Conservation (phyloP, 2,329 filamentous ascomycete genomes). For the Cladorrhinum sp. region DNA sequence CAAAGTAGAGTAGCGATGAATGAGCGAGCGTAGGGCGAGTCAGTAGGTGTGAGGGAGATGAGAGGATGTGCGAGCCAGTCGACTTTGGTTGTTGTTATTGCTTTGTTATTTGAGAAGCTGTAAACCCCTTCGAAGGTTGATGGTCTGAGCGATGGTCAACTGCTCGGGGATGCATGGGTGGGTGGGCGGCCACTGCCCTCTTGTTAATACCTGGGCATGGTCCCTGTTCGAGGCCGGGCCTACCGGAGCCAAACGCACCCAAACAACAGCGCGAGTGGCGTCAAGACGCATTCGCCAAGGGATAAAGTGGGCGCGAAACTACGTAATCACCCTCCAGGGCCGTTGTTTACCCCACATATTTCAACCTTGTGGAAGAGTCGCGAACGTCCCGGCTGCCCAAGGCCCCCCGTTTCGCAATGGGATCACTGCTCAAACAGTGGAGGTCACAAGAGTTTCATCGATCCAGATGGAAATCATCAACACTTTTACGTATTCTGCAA, state of each 20-base stretch:
- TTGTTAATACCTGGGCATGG: slow-evolving; percentile 5
- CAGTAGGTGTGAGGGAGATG: neutral
- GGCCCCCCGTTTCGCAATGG: too few relatives aligned
- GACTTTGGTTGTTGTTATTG: neutral
- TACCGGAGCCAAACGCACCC: slow-evolving; percentile 8
- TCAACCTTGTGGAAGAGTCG: neutral
- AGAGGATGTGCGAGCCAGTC: slow-evolving; percentile 6
- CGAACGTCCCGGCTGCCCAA: neutral
- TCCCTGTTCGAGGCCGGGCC: slow-evolving; percentile 8
- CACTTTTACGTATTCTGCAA: too few relatives aligned
- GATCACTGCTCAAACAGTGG: neutral
- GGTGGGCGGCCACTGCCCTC: neutral
- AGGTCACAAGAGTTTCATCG: neutral
- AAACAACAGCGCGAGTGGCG: slow-evolving; percentile 3
- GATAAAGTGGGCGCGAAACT: neutral
- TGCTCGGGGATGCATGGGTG: neutral
- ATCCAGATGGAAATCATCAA: too few relatives aligned
- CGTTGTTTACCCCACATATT: neutral
- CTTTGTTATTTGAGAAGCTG: neutral
- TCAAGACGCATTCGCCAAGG: neutral
- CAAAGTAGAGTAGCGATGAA: neutral
- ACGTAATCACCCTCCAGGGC: neutral
- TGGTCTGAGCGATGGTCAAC: neutral
- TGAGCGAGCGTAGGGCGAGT: neutral
- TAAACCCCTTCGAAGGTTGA: neutral